Evolutionary conservation across 495 filamentous ascomycete species (phyloP), one percentile per base, ranked within the genome.

Genomic region (Articulospora tetracladia): DNA sequence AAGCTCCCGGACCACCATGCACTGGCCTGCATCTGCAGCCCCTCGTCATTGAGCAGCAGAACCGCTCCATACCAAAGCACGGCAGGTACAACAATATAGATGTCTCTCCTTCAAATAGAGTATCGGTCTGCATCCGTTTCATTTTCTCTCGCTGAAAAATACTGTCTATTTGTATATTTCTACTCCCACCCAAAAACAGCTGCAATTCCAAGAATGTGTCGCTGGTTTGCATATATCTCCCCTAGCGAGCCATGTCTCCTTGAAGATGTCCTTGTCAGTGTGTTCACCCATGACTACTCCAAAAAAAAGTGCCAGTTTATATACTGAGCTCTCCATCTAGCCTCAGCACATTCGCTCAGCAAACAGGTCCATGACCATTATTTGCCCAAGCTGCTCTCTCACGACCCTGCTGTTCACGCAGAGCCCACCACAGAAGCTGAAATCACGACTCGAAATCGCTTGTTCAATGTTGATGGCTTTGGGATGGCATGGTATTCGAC

Each of bases 401-500:
- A 76, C 49, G 57, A 71, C 41, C 69, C 76, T 25, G 25, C 57
- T 3, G 49, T 55, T 20, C 57, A 67, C 34, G 61, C 61, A 25
- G 64, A 73, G 27, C 57, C 69, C 27, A 69, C 68, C 32, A 68
- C 66, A 7, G 66, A 73, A 57, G 65, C 71, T 34, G 61, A 76
- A 54, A 73, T 70, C 46, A 68, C 65, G 1, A 65, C 70, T 28
- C 75, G 77, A 36, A 81, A 81, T 60, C 69, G 70, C 19, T 58
- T 79, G n/a, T 74, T 76, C 61, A 79, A 79, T 63, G 73, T 79
- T 36, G 77, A 80, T 61, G 77, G 77, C 13, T 66, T 77, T n/a
- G 76, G 73, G 23, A 62, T 72, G 60, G 69, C 64, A 17, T 70
- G 61, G 61, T 67, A 70, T 49, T 64, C 51, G 11, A 44, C 39